These are phyloP conservation scores for Sphagnurus paluster DNA, from an alignment of 1,284 basidiomycete genomes.

Conservation along the genomic window DNA sequence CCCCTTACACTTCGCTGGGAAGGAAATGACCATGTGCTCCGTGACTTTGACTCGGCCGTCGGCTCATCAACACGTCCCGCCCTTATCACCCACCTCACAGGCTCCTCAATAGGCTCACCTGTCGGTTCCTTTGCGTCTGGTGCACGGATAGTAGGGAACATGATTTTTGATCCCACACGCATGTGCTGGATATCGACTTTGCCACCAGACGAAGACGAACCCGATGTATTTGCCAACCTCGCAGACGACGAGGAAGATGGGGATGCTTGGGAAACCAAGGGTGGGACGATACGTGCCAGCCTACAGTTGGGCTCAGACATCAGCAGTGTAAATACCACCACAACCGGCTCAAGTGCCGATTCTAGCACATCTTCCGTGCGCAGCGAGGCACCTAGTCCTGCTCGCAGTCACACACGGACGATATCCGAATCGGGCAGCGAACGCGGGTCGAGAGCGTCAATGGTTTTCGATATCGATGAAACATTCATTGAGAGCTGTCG, in stretches of 20 bases:
- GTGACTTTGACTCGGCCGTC: constrained; percentile 85
- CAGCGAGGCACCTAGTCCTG: constrained; percentile 53
- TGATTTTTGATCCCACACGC: constrained; percentile 91
- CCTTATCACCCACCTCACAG: constrained; percentile 88
- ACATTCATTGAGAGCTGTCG: constrained; percentile 72
- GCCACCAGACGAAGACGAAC: constrained; percentile 87
- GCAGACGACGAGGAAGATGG: constrained; percentile 84
- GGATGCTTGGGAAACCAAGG: constrained; percentile 68
- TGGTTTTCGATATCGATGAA: constrained; percentile 73
- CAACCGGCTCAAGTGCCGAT: constrained; percentile 25
- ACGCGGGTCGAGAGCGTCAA: constrained; percentile 70
- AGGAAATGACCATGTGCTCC: constrained; percentile 88
- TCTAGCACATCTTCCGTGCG: constrained; percentile 37
- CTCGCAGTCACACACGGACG: constrained; percentile 62
- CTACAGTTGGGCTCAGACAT: constrained; percentile 44
- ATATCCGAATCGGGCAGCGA: constrained; percentile 75
- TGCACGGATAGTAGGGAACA: constrained; percentile 89
- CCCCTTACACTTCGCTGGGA: constrained; percentile 89
- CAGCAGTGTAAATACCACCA: constrained; percentile 33
- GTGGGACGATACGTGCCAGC: constrained; percentile 75
- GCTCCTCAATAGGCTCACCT: constrained; percentile 78
- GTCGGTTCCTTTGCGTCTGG: constrained; percentile 74
- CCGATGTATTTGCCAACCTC: constrained; percentile 88
- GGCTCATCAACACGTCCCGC: constrained; percentile 90
- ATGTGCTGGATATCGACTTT: constrained; percentile 94